These are phyloP conservation scores for Cymbidium sinense DNA, from an alignment of 106 monocot genomes.

Conservation along the genomic window DNA sequence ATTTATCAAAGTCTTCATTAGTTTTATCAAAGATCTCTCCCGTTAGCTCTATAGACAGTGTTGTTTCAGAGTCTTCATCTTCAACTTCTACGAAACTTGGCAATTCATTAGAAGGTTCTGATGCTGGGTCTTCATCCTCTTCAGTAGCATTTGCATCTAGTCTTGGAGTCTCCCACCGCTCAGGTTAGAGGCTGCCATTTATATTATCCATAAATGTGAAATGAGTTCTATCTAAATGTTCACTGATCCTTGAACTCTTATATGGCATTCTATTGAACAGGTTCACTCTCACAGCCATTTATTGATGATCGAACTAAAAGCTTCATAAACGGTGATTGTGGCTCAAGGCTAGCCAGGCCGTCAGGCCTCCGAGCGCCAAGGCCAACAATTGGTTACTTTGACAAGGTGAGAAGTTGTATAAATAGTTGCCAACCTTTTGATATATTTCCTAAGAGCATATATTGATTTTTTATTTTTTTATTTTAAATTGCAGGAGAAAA, in stretches of 20 bases:
- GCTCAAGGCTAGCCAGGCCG: not conserved
- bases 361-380: conserved; percentile 1
- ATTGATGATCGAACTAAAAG: not conserved
- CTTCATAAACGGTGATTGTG: not conserved
- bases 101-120: conserved; percentile 1
- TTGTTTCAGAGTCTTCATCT: conserved; percentile 1
- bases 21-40: not conserved
- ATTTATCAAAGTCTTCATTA: not conserved
- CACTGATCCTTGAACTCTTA: not conserved
- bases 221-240: not conserved
- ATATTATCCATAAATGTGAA: not conserved
- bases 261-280: not conserved
- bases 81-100: not conserved
- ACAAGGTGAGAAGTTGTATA: not conserved
- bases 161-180: not conserved
- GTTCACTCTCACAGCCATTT: not conserved
- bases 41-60: not conserved
- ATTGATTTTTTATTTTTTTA: not conserved
- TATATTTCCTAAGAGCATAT: not conserved
- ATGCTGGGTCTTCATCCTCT: conserved; percentile 9
- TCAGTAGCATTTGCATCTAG: not conserved
- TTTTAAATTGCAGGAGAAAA: not conserved
- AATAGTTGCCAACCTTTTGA: not conserved
- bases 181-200: not conserved
- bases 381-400: conserved; percentile 6